These are phyloP conservation scores for Penicillium janthinellum DNA, from an alignment of 2,329 filamentous ascomycete species.

Conservation along the genomic window DNA sequence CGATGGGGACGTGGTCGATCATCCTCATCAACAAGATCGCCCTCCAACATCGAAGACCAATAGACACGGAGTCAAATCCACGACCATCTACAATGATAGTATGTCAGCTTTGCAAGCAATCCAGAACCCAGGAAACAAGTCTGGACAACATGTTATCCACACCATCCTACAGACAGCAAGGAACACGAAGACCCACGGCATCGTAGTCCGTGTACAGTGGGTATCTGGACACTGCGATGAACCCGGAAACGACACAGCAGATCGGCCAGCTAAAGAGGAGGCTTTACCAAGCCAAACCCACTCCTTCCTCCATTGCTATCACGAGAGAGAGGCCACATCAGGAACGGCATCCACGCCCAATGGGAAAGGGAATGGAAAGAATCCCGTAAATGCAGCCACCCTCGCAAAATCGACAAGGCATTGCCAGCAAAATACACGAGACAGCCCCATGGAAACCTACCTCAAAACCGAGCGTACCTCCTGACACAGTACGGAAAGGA, in stretches of 20 bases:
- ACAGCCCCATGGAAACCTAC: background rate
- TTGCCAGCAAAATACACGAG: slow-evolving; percentile 4
- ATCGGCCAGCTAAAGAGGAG: background rate
- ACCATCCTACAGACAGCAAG: slow-evolving; percentile 20
- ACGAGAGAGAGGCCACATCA: background rate
- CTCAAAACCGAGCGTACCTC: background rate
- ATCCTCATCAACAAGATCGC: slow-evolving; percentile 16
- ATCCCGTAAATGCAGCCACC: slow-evolving; percentile 3
- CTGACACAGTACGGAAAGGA: background rate
- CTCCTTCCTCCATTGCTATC: background rate
- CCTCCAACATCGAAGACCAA: background rate
- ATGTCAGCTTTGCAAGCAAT: slow-evolving; percentile 9
- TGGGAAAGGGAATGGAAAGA: slow-evolving; percentile 7
- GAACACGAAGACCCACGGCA: slow-evolving; percentile 11
- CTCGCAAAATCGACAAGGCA: background rate
- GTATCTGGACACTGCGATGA: slow-evolving; percentile 7
- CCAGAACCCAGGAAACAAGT: slow-evolving; percentile 4
- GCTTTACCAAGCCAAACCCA: background rate
- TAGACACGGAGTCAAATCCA: background rate
- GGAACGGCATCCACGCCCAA: background rate
- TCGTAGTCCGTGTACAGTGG: slow-evolving; percentile 18
- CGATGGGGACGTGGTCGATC: background rate
- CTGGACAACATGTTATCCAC: slow-evolving; percentile 16
- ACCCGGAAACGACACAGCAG: background rate
- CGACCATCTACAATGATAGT: background rate